phyloP scores from a whole-genome alignment of 1,284 basidiomycete species.

The Ganoderma leucocontextum region DNA sequence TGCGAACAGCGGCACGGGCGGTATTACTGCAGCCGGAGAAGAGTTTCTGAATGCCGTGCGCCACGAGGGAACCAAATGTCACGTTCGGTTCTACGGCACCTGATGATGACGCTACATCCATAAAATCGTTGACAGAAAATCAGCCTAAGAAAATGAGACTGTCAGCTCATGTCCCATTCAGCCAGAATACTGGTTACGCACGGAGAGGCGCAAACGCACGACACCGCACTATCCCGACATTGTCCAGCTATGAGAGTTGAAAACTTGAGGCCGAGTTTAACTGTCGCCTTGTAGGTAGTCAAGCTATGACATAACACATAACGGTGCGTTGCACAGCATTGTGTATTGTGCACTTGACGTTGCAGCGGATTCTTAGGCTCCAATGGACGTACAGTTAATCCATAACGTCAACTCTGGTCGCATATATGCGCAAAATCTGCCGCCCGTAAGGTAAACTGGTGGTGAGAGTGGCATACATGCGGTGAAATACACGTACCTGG shows the following conservation, averaged over 20 bases:
- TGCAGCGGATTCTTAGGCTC: background rate
- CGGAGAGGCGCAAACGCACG: background rate
- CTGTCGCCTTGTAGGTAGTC: background rate
- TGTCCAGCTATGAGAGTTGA: background rate
- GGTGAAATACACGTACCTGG: background rate
- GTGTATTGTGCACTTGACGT: background rate
- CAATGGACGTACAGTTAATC: background rate
- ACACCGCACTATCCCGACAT: background rate
- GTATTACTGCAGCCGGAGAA: background rate
- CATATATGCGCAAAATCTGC: background rate
- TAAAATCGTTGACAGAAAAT: background rate
- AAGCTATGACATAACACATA: too few relatives aligned
- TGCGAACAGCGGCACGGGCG: slow-evolving; percentile 1
- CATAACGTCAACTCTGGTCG: background rate
- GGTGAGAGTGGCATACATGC: background rate
- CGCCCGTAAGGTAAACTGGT: background rate
- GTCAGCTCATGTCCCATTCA: background rate
- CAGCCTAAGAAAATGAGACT: background rate
- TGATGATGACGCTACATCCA: background rate
- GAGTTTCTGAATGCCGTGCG: background rate
- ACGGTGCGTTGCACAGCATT: background rate
- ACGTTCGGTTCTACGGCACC: background rate
- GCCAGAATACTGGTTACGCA: background rate
- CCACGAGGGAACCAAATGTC: background rate
- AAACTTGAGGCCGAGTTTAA: background rate